Base-by-base conservation (phyloP, 1,139 yeast genomes). In the Sugiyamaella xylanicola region DNA sequence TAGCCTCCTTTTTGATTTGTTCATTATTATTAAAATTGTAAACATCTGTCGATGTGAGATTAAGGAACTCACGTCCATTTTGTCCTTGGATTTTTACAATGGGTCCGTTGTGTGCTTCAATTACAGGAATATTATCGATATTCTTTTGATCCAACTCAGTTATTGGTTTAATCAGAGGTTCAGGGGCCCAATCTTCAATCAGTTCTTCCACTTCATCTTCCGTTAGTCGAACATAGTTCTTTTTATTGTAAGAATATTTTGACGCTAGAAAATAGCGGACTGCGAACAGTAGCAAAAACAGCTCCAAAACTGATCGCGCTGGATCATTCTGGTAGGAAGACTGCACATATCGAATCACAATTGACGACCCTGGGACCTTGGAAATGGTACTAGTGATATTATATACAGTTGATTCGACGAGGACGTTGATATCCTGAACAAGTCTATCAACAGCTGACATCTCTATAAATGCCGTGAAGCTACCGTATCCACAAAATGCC, bases 251-350 rank as follows among this genome's bases (percentile, higher is more conserved):
- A 62, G 92, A 85, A 68, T 86, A 87, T 72, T 89, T 89, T 32
- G 93, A 83, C 17, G 95, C 75, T 55, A 92, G 76, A 66, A 92
- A 91, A 74, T 93, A 93, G 62, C 87, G 80, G 56, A 91, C 75
- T 5, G 97, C 98, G 72, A 92, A 88, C n/a, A 91, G 69, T 50
- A 91, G 81, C 62, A 93, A 77, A 17, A 85, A 78, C 53, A 88
- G 74, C 72, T 93, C 99, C 59, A 93, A 79, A 15, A 90, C 69
- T 1, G 98, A 88, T 65, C 99, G 82, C 58, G 90, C 80, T 1
- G 99, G 99, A 71, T 93, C 99, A 72, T 93, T 83, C 69, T 90
- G 92, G 70, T 92, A 92, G 2, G 97, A 90, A n/a, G 91, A 85
- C 63, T 80, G 81, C 66, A 93, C 85, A 71, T 93, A 93, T 57